Evolutionary conservation across 2,329 filamentous ascomycete genomes (phyloP), one percentile per base, ranked within the genome.

Genomic region (Venturia nashicola): DNA sequence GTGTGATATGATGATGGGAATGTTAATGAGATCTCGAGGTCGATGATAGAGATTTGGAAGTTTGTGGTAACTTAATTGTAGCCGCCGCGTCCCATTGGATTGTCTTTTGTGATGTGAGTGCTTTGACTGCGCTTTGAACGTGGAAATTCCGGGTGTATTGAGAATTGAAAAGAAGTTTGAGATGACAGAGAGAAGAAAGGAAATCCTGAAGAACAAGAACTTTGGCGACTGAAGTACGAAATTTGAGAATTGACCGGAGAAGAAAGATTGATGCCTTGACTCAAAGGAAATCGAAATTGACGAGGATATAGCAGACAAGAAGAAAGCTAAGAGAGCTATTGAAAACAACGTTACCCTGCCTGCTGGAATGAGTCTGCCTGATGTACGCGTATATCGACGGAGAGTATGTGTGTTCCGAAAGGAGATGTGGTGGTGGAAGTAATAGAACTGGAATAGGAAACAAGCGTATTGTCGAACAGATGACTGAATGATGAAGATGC

Each of bases 11-110:
- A 2, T 60, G 16, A n/a, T 39, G 39, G 18, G 5, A 39, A 14
- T 39, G 16, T 34, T 59, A 14, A 20, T 59, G 11, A 16, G 40
- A 27, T 23, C 2, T 42, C 9, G 4, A 7, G 23, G 32, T 20
- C 20, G 34, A 20, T 23, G 8, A 32, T 23, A 20, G 32, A 14
- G 36, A 39, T 40, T 23, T 9, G n/a, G 2, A 18, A 8, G 18
- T 20, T 39, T 40, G 18, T 60, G 11, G 36, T 43, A 36, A 43
- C 16, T 60, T 70, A 76, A 73, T 78, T 78, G 73, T 78, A 78
- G 61, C 76, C 76, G 67, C 74, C 75, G 62, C 75, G 65, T 44
- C 65, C 65, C 65, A 65, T 66, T 20, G 66, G 63, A 63, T 36
- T 36, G 32, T 65, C 40, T 18, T 4, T 59, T 39, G 11, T 39